Percentiles rank a stretch among this genome's conserved stretches.
phyloP scores from a whole-genome alignment of 2,329 filamentous ascomycete genomes.

The Aspergillus amoenus region DNA sequence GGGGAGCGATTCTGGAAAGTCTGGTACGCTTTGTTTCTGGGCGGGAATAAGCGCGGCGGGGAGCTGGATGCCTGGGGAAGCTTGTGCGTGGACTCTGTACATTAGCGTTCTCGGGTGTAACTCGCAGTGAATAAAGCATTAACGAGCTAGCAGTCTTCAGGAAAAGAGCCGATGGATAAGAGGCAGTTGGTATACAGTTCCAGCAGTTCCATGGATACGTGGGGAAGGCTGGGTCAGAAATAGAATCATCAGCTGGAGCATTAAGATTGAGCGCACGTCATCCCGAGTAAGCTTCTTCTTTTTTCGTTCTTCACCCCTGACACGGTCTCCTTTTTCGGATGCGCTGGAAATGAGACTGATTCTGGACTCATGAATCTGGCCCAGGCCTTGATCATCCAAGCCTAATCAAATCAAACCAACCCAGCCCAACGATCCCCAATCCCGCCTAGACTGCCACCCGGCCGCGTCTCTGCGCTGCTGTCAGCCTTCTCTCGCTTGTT shows the following conservation, averaged over 20 bases:
- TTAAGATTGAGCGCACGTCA: constrained; percentile 8
- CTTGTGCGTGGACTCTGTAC: neutral
- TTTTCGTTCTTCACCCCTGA: constrained; percentile 8
- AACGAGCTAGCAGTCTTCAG: neutral
- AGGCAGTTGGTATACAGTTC: neutral
- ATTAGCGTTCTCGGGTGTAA: neutral
- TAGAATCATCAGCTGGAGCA: neutral
- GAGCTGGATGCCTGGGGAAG: neutral
- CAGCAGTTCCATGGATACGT: constrained; percentile 12
- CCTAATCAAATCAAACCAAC: constrained; percentile 4
- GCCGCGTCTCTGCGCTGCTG: neutral
- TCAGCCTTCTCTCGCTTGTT: constrained; percentile 8
- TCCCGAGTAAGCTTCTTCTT: constrained; percentile 7
- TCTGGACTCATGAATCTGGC: neutral
- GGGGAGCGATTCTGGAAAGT: neutral
- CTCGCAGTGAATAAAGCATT: neutral
- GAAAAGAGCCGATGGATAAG: neutral
- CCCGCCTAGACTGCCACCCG: constrained; percentile 1
- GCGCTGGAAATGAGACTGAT: neutral
- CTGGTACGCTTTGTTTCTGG: neutral
- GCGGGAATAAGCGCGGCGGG: neutral
- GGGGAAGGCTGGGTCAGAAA: constrained; percentile 6
- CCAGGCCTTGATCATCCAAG: neutral
- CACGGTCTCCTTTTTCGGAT: neutral
- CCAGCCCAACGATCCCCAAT: constrained; percentile 5